Conservation (phyloP, 2,329 filamentous ascomycete genomes). For the Curvularia lunata region DNA sequence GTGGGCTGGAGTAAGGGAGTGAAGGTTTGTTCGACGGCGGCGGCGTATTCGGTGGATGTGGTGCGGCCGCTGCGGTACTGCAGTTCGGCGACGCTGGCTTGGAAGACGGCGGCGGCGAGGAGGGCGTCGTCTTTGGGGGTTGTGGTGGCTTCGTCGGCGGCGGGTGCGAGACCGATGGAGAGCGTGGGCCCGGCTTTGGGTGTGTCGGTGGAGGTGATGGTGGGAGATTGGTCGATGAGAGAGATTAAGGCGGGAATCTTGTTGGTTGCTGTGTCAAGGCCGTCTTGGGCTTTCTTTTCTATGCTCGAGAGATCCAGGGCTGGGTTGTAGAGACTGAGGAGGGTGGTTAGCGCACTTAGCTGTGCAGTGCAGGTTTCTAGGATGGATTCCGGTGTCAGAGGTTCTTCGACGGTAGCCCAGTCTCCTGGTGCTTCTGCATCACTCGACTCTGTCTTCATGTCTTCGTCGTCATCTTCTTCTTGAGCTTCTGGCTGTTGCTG, state of each 20-base stretch:
- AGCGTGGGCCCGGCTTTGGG: slow-evolving; percentile 42
- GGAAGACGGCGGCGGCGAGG: slow-evolving; percentile 63
- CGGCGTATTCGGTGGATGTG: slow-evolving; percentile 61
- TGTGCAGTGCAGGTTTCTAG: slow-evolving; percentile 72
- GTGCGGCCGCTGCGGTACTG: slow-evolving; percentile 61
- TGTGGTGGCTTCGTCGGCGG: slow-evolving; percentile 40
- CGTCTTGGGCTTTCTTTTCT: slow-evolving; percentile 65
- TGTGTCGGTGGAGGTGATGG: slow-evolving; percentile 26
- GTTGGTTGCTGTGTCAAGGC: slow-evolving; percentile 58
- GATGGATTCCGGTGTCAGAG: slow-evolving; percentile 68
- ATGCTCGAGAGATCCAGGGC: slow-evolving; percentile 55
- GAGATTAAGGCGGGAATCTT: slow-evolving; percentile 62
- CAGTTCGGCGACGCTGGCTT: slow-evolving; percentile 62
- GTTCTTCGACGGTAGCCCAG: slow-evolving; percentile 71
- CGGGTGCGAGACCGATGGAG: slow-evolving; percentile 35
- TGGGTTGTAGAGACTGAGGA: slow-evolving; percentile 58
- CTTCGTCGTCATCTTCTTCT: slow-evolving; percentile 22
- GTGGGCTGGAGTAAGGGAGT: slow-evolving; percentile 46
- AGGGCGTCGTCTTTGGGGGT: slow-evolving; percentile 58
- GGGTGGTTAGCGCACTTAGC: slow-evolving; percentile 55
- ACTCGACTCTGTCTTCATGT: slow-evolving; percentile 35
- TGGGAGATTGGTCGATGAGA: slow-evolving; percentile 41
- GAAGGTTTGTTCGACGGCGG: slow-evolving; percentile 46
- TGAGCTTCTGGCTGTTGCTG: slow-evolving; percentile 12
- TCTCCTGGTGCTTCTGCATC: slow-evolving; percentile 57